Percentiles rank a stretch among this genome's conserved stretches.
These are phyloP conservation scores for Solanum pimpinellifolium DNA, from an alignment of 257 asterid species.

Conservation along the genomic window DNA sequence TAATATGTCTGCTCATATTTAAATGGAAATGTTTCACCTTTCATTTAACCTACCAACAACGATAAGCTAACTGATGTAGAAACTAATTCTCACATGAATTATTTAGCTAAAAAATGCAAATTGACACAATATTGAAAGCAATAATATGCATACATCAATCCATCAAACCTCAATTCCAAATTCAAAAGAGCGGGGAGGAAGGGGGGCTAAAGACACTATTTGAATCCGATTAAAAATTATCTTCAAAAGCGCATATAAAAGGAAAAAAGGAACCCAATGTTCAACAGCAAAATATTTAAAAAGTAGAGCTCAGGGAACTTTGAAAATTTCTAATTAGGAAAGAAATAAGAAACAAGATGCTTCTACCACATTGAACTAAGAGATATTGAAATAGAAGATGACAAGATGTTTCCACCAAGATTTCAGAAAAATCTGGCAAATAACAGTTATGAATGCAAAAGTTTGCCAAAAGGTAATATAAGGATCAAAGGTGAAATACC, in stretches of 20 bases:
- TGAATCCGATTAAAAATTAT: neutral
- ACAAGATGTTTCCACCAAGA: neutral
- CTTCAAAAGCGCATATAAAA: neutral
- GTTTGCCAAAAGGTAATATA: neutral
- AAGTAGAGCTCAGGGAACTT: neutral
- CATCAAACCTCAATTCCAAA: neutral
- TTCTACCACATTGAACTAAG: neutral
- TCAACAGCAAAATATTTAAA: neutral
- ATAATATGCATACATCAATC: neutral
- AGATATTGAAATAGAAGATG: neutral
- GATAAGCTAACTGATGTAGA: neutral
- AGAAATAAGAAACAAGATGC: neutral
- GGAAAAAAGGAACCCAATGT: neutral
- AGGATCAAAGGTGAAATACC: neutral
- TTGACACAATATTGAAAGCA: neutral
- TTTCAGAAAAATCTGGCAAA: neutral
- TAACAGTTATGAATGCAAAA: neutral
- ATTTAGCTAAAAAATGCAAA: neutral
- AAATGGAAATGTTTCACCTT: neutral
- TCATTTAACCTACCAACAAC: neutral
- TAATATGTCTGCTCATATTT: neutral
- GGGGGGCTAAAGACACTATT: neutral
- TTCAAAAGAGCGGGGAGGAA: neutral
- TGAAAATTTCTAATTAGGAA: neutral
- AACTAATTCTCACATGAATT: neutral